Conservation (phyloP, 345 rosid species). For the Eucalyptus dawsonii region DNA sequence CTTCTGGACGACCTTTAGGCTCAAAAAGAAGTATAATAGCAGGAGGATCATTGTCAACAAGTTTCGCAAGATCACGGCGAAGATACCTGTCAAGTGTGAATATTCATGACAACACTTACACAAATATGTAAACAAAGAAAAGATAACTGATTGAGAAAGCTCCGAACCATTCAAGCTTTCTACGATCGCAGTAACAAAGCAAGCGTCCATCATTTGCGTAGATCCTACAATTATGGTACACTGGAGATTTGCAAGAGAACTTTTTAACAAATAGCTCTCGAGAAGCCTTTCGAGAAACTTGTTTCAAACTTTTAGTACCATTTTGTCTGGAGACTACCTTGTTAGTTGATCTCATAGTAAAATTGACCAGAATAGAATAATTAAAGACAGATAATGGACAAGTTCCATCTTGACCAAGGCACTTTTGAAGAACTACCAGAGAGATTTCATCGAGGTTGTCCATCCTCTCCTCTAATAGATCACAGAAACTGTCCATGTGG, state of each 20-base stretch:
- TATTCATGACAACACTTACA: neutral
- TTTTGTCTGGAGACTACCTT: conserved; percentile 32
- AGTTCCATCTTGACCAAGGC: conserved; percentile 66
- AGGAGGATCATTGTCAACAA: conserved; percentile 69
- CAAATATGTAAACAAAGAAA: neutral
- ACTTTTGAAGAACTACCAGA: conserved; percentile 40
- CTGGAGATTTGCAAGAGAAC: conserved; percentile 96
- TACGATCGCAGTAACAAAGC: conserved; percentile 85
- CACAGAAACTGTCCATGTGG: conserved; percentile 47
- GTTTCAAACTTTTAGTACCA: conserved; percentile 35
- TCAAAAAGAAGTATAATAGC: conserved; percentile 90
- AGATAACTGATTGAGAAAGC: neutral
- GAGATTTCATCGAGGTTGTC: conserved; percentile 30
- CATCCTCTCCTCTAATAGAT: conserved; percentile 24
- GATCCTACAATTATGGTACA: conserved; percentile 91
- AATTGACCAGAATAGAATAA: conserved; percentile 50
- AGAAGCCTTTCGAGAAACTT: conserved; percentile 58
- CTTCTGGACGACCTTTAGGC: conserved; percentile 97
- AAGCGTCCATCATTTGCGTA: conserved; percentile 86
- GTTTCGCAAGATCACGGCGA: conserved; percentile 67
- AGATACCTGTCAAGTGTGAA: conserved; percentile 43
- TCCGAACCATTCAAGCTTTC: conserved; percentile 87
- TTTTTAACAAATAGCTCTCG: conserved; percentile 75
- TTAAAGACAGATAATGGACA: conserved; percentile 69
- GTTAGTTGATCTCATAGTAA: conserved; percentile 22